Evolutionary conservation across 805 yeast species (phyloP).

Genomic region (Priceomyces fermenticarens): DNA sequence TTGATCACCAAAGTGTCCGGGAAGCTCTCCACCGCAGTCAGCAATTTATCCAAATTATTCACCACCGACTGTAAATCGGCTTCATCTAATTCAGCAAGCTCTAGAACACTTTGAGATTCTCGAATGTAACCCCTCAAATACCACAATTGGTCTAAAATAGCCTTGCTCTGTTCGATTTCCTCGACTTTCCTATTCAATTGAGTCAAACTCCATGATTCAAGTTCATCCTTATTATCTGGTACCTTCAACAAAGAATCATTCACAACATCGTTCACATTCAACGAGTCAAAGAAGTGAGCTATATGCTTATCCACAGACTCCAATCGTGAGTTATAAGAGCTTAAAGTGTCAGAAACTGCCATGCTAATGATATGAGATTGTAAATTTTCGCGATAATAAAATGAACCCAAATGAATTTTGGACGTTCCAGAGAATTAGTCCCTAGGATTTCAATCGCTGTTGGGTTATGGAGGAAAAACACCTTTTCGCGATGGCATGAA

Average conservation of each 20-base stretch:
- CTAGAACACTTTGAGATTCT: constrained; percentile 17
- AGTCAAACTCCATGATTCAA: constrained; percentile 6
- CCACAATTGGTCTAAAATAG: constrained; percentile 23
- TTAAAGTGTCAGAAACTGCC: constrained; percentile 4
- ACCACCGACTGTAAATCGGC: constrained; percentile 17
- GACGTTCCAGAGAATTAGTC: too few relatives aligned
- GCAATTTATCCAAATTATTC: constrained; percentile 16
- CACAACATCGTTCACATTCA: constrained; percentile 12
- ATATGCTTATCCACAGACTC: constrained; percentile 6
- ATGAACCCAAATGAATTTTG: too few relatives aligned
- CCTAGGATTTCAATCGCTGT: too few relatives aligned
- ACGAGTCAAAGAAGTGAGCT: constrained; percentile 7
- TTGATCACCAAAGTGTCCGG: constrained; percentile 12
- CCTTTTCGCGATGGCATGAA: too few relatives aligned
- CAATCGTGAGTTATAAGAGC: constrained; percentile 1
- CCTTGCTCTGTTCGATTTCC: constrained; percentile 8
- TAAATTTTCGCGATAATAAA: too few relatives aligned
- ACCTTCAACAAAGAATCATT: constrained; percentile 16
- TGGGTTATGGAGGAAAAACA: too few relatives aligned
- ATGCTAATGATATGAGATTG: constrained; percentile 1
- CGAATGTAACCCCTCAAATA: constrained; percentile 21
- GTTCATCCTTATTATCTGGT: constrained; percentile 1
- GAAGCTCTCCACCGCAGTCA: constrained; percentile 11
- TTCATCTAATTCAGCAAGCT: constrained; percentile 9
- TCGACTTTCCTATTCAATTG: constrained; percentile 11